Percentiles rank a stretch among this genome's conserved stretches.
phyloP scores from a whole-genome alignment of 768 basidiomycete species.

The Suillus tomentosus region DNA sequence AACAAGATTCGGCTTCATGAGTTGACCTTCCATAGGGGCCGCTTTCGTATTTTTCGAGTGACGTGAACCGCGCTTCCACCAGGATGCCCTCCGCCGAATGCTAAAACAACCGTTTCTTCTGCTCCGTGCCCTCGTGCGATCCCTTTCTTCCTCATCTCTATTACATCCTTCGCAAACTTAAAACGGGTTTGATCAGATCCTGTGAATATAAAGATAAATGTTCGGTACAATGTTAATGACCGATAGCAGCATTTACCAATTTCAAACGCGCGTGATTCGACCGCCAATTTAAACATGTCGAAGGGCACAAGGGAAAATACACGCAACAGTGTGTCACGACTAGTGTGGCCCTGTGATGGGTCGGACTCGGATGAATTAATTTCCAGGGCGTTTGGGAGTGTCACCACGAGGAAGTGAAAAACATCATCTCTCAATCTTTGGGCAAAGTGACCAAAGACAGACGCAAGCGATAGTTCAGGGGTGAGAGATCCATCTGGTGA shows the following conservation, averaged over 20 bases:
- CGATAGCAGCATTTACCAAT: constrained; percentile 55
- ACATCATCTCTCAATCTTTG: constrained; percentile 74
- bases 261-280: constrained; percentile 78
- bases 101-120: constrained; percentile 91
- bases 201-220: constrained; percentile 33
- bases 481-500: constrained; percentile 46
- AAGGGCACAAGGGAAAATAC: constrained; percentile 83
- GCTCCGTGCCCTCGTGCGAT: constrained; percentile 68
- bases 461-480: constrained; percentile 50
- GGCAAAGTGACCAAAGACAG: constrained; percentile 79
- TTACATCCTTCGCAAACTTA: constrained; percentile 89
- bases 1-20: constrained; percentile 51
- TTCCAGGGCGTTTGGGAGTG: constrained; percentile 68
- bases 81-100: constrained; percentile 73
- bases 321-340: constrained; percentile 71
- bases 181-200: constrained; percentile 86
- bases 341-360: constrained; percentile 37
- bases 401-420: constrained; percentile 74
- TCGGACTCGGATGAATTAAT: constrained; percentile 45
- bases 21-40: constrained; percentile 80
- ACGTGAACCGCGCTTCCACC: constrained; percentile 81
- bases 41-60: constrained; percentile 84
- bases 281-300: constrained; percentile 81
- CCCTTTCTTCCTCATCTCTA: constrained; percentile 81
- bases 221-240: constrained; percentile 10